These are phyloP conservation scores for Tephrocybe sp. DNA, from an alignment of 768 basidiomycete genomes.

Conservation along the genomic window DNA sequence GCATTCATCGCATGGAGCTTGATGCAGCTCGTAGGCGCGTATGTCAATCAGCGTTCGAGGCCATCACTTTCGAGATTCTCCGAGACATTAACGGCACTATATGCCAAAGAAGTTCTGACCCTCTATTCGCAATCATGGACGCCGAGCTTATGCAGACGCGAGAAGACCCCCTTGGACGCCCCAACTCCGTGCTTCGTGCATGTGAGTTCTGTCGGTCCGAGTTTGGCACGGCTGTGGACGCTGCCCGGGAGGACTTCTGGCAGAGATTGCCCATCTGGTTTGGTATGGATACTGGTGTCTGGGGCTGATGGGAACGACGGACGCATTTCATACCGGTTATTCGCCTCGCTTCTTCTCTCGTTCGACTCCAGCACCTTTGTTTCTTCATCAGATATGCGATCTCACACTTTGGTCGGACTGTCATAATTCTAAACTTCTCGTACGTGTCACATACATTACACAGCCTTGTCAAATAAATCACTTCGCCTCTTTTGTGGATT, in stretches of 20 bases:
- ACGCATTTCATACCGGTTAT: slow-evolving; percentile 3
- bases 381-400: neutral
- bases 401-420: slow-evolving; percentile 8
- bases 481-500: slow-evolving; percentile 11
- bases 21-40: slow-evolving; percentile 46
- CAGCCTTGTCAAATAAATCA: slow-evolving; percentile 8
- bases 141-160: slow-evolving; percentile 66
- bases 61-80: slow-evolving; percentile 72
- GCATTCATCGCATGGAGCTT: slow-evolving; percentile 48
- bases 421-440: slow-evolving; percentile 12
- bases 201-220: slow-evolving; percentile 67
- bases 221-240: slow-evolving; percentile 59
- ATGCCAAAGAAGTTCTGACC: slow-evolving; percentile 65
- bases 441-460: slow-evolving; percentile 8
- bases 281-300: slow-evolving; percentile 40
- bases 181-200: slow-evolving; percentile 47
- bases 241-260: slow-evolving; percentile 66
- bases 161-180: slow-evolving; percentile 44
- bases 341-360: neutral
- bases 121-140: slow-evolving; percentile 68
- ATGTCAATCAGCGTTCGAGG: slow-evolving; percentile 73
- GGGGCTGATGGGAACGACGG: slow-evolving; percentile 20
- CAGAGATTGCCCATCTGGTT: slow-evolving; percentile 65
- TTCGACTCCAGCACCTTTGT: slow-evolving; percentile 1
- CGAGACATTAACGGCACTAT: slow-evolving; percentile 72